Evolutionary conservation across 2,329 filamentous ascomycete genomes (phyloP), one percentile per base, ranked within the genome.

Genomic region (Coniosporium tulheliwenetii): DNA sequence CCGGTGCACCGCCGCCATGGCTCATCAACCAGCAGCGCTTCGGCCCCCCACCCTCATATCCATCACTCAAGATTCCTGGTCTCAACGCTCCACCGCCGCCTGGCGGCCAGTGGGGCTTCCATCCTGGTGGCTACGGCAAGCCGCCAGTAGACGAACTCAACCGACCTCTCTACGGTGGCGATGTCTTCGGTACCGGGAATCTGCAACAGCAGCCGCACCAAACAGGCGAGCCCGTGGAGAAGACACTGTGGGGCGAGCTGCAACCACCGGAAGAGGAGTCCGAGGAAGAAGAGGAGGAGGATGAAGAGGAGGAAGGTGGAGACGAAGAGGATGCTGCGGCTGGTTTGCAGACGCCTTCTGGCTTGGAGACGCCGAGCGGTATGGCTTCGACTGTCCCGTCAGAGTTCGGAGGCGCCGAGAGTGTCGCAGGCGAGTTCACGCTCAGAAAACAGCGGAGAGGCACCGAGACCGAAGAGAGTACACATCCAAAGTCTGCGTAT

Each of bases 11-110:
- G 7, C 89, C 91, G 16, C 91, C 91, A 34, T 98, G 91, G 91
- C 73, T 98, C 45, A 89, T 98, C 57, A 94, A 94, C 61, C 85
- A 93, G 62, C 91, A 98, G 62, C 79, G 89, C 50, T 85, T 86
- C 52, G 91, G 91, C 0, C 86, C 87, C 16, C 89, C 91, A 1
- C 87, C 89, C 5, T 93, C 86, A 8, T 98, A 98, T 58, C 87
- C 91, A 15, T 85, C 85, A n/a, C 70, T 96, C 40, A 93, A 91
- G 58, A 86, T 98, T 44, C 83, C 91, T 8, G 91, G 91, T 36
- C 73, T 98, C 37, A 98, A 96, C 58, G 86, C 89, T 1, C 86
- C 91, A 4, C 85, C 89, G 9, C 91, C 91, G 2, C 71, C 85
- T 1, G 89, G 89, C 38, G 87, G 82, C 16, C 76, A 79, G 43